Base-by-base conservation (phyloP, 2,329 filamentous ascomycete genomes). In the Reticulascus tulasneorum region DNA sequence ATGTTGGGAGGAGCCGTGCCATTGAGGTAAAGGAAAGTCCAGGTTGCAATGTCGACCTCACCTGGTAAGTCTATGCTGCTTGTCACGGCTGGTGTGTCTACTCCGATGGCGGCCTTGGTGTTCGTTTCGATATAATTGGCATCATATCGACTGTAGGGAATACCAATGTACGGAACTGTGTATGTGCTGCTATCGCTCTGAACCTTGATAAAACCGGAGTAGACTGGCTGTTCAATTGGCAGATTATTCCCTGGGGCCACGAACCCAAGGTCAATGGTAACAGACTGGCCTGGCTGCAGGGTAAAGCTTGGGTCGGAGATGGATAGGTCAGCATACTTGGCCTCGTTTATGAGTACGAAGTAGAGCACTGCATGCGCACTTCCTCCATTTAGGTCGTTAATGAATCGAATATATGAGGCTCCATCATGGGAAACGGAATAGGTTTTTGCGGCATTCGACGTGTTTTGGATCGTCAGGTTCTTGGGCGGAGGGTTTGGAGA, bases 281-380 rank as follows among this genome's bases (percentile, higher is more conserved):
- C 11, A 4, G 33, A 40, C n/a, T 37, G 16, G 6, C 20, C 9
- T 4, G 23, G 7, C 0, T 56, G 56, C 11, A 77, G 68, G 11
- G 62, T 55, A 32, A 77, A 53, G 1, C 62, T 62, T 37, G 66
- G 61, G 9, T 62, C 60, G 40, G 66, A 48, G 21, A 37, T 32
- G 10, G 28, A 19, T 8, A 40, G 16, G 10, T 33, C 20, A 20
- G 38, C 33, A 18, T 40, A 40, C 7, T 28, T 11, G 11, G 28
- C 20, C 9, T 29, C 33, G 23, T 24, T 36, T 13, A 36, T 40
- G 12, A 16, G 34, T 6, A 13, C 7, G 33, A 28, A 40, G 33
- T 40, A 40, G 33, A 40, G 37, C 50, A 77, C 80, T 33, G 68
- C 67, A 3, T n/a, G n/a, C n/a, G n/a, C n/a, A n/a, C n/a, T n/a